phyloP scores from a whole-genome alignment of 2,329 filamentous ascomycete species.

The Ceratocystis albifundus region DNA sequence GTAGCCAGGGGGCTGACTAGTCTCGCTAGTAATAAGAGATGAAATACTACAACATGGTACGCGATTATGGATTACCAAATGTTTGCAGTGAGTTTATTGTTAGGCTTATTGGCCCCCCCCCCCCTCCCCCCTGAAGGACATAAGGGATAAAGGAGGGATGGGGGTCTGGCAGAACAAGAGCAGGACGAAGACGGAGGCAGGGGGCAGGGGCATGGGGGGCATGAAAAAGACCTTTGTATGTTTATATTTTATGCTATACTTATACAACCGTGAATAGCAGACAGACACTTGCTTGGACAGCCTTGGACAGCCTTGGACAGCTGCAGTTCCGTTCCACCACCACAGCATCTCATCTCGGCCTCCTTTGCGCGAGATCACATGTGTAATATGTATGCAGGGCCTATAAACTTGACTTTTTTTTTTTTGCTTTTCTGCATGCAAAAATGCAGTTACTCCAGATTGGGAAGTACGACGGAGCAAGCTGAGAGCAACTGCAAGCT shows the following conservation, averaged over 20 bases:
- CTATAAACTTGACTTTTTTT: not conserved
- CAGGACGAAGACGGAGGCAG: not conserved
- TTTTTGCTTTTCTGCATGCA: not conserved
- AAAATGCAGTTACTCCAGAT: not conserved
- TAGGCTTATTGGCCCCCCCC: no score
- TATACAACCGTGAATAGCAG: no score
- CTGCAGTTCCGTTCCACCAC: no score
- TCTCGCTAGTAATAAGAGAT: not conserved
- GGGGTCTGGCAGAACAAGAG: not conserved
- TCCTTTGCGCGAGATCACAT: no score
- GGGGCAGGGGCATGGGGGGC: no score
- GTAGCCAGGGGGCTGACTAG: not conserved
- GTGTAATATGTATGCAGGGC: no score
- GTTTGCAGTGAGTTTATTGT: not conserved
- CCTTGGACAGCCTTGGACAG: not conserved
- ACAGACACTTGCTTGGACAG: not conserved
- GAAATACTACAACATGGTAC: constrained; percentile 1
- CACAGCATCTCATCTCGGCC: no score
- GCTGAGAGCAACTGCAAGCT: not conserved
- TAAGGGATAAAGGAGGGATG: constrained; percentile 1
- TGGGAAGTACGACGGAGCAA: not conserved
- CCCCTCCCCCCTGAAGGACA: constrained; percentile 1
- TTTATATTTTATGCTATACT: no score
- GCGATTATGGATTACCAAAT: not conserved
- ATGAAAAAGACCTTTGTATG: not conserved